phyloP scores from a whole-genome alignment of 768 basidiomycete species.

The Clathrus columnatus region DNA sequence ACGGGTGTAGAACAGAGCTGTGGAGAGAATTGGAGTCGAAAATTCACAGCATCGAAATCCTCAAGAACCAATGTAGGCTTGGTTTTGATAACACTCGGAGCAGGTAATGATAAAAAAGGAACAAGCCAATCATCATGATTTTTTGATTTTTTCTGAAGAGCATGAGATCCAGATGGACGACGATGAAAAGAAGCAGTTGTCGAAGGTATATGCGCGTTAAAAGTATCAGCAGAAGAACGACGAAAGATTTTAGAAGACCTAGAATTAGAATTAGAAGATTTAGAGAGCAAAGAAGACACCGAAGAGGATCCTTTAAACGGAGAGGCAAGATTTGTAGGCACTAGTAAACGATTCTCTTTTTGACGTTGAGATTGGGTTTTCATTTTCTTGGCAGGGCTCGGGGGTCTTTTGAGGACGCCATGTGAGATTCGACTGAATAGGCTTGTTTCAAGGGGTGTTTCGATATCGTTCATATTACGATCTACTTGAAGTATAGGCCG shows the following conservation, averaged over 20 bases:
- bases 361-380: slow-evolving; percentile 4
- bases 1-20: slow-evolving; percentile 3
- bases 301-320: neutral
- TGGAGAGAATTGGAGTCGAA: slow-evolving; percentile 1
- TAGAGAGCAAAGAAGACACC: no score
- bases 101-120: neutral
- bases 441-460: no score
- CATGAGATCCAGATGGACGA: slow-evolving; percentile 8
- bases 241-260: neutral
- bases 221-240: slow-evolving; percentile 3
- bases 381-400: neutral
- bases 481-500: no score
- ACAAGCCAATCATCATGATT: slow-evolving; percentile 5
- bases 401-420: neutral
- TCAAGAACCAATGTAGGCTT: neutral
- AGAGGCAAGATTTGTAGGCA: neutral
- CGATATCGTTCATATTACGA: no score
- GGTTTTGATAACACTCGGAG: neutral
- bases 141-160: neutral
- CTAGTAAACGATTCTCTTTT: slow-evolving; percentile 3
- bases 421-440: no score
- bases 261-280: neutral
- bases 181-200: slow-evolving; percentile 2
- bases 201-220: slow-evolving; percentile 5
- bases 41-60: neutral